Evolutionary conservation across 805 yeast genomes (phyloP).

Genomic region (Metschnikowia aberdeeniae): DNA sequence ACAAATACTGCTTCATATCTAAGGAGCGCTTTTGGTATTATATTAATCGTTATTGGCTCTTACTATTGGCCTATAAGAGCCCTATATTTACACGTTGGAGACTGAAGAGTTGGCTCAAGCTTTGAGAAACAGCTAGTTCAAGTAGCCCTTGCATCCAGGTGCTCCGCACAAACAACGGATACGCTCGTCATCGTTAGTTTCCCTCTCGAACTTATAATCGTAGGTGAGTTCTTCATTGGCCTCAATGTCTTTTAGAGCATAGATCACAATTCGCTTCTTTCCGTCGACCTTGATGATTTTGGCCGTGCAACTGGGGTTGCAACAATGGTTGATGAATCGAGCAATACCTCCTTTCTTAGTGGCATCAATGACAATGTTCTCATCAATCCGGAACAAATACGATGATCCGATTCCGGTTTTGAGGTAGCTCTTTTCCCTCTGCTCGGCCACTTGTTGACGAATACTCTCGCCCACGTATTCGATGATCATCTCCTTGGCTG

Average conservation of each 20-base stretch:
- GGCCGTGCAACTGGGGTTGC: conserved; percentile 96
- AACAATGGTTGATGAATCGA: conserved; percentile 93
- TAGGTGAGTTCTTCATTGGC: conserved; percentile 92
- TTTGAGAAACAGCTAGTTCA: conserved; percentile 46
- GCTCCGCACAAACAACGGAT: conserved; percentile 95
- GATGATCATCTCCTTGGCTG: conserved; percentile 95
- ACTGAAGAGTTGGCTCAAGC: too few species aligned
- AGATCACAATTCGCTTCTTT: conserved; percentile 86
- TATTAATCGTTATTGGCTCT: too few species aligned
- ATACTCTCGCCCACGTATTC: conserved; percentile 96
- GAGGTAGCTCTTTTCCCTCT: conserved; percentile 79
- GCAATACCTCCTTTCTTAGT: conserved; percentile 97
- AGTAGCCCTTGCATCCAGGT: conserved; percentile 85
- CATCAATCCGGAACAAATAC: conserved; percentile 88
- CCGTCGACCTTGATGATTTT: conserved; percentile 95
- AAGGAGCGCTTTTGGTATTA: too few species aligned
- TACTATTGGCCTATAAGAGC: too few species aligned
- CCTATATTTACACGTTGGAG: too few species aligned
- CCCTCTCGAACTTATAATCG: conserved; percentile 93
- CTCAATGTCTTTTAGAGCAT: conserved; percentile 82
- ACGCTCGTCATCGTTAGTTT: conserved; percentile 80
- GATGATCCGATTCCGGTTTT: conserved; percentile 94
- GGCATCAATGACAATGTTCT: conserved; percentile 93
- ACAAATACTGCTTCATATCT: too few species aligned
- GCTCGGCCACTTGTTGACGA: conserved; percentile 90